These are phyloP conservation scores for Melanopsichium pennsylvanicum DNA, from an alignment of 1,284 basidiomycete species.

Conservation along the genomic window DNA sequence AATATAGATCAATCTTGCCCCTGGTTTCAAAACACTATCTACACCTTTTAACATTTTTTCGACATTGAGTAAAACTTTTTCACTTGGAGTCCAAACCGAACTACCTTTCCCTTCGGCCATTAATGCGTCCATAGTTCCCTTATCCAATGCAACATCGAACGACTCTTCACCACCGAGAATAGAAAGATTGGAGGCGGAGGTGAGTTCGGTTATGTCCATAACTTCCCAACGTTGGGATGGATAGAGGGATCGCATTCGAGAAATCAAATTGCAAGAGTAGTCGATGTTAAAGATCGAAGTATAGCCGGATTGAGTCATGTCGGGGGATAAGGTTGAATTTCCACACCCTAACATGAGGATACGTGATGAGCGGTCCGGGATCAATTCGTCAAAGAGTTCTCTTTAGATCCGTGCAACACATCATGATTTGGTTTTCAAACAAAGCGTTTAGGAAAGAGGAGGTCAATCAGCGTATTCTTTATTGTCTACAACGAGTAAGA, in stretches of 20 bases:
- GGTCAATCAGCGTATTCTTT: too few relatives aligned
- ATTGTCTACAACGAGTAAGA: too few relatives aligned
- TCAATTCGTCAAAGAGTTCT: constrained; percentile 46
- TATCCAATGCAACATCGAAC: constrained; percentile 61
- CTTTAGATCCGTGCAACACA: too few relatives aligned
- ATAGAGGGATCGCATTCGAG: constrained; percentile 36
- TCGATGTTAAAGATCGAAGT: constrained; percentile 52
- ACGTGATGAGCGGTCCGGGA: constrained; percentile 35
- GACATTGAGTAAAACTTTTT: constrained; percentile 43
- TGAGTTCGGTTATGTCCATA: constrained; percentile 60
- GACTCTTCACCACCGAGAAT: constrained; percentile 34
- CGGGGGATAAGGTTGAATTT: constrained; percentile 53
- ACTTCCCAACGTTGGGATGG: constrained; percentile 49
- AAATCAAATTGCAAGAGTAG: constrained; percentile 52
- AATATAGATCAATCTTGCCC: constrained; percentile 57
- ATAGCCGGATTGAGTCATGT: constrained; percentile 54
- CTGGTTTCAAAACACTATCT: constrained; percentile 43
- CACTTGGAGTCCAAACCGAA: constrained; percentile 53
- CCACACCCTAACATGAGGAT: constrained; percentile 64
- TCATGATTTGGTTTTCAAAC: too few relatives aligned
- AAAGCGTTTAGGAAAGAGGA: too few relatives aligned
- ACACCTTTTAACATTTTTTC: constrained; percentile 54
- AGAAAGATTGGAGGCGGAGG: constrained; percentile 6
- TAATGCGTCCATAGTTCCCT: constrained; percentile 64
- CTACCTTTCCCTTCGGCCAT: constrained; percentile 56